Base-by-base conservation (phyloP, 2,329 filamentous ascomycete species). In the Aspergillus fructus region DNA sequence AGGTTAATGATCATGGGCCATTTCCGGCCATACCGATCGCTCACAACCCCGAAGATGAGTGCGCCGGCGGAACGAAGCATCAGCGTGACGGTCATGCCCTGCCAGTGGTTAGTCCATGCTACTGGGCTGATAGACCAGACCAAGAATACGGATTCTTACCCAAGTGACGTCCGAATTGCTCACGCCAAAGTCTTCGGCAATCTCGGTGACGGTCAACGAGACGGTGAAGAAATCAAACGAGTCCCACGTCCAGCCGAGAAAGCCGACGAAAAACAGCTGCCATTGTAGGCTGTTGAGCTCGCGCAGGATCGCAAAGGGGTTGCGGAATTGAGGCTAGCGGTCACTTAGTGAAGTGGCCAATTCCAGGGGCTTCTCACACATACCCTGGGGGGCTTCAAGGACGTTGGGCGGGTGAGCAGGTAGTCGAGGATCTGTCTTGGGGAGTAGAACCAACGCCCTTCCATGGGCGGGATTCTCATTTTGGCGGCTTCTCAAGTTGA, bases 1-100 rank as follows among this genome's bases (percentile, higher is more conserved):
- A 93, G 89, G 78, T 93, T 93, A 65, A 85, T 65, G 9, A 93
- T 86, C 87, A 93, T 90, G 46, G 89, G 89, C 87, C 89, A 70
- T 53, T 93, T 93, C 54, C 90, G 84, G 6, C 90, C 91, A 71
- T 85, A 94, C 62, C 86, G 86, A 73, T 96, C 91, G 62, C 89
- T 88, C 1, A 88, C 85, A 19, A 93, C 77, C 56, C 91, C 91
- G 62, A 94, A 94, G 68, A 84, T 67, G 21, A 88, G 87, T 3
- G 90, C 89, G 8, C 91, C 91, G 30, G 93, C 76, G 9, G 88
- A 90, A 34, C 90, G 83, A 42, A 93, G 81, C 34, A 93, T 81
- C 13, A 93, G 79, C 0, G 89, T 91, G 33, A 93, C 76, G 0
- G 68, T 70, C 15, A 70, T 70, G n/a, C 39, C 39, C 39, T 41